Evolutionary conservation across 768 basidiomycete species (phyloP).

Genomic region (Boletus edulis): DNA sequence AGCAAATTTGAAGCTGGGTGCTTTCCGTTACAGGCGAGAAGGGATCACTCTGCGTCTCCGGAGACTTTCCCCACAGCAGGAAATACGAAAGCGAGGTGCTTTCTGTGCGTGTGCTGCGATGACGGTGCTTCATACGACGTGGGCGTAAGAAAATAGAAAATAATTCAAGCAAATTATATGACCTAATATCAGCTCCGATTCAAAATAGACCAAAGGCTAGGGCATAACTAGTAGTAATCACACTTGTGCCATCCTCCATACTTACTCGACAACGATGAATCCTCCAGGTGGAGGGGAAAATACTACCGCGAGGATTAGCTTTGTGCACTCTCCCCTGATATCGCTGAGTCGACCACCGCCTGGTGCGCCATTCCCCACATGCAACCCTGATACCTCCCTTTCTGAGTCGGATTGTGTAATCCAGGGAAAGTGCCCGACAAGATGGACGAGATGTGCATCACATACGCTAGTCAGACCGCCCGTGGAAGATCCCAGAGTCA

Average conservation of each 20-base stretch:
- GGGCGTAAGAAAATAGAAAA: slow-evolving; percentile 15
- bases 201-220: slow-evolving; percentile 2
- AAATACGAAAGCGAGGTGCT: slow-evolving; percentile 42
- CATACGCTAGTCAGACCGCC: slow-evolving; percentile 58
- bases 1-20: slow-evolving; percentile 71
- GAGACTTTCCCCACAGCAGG: slow-evolving; percentile 92
- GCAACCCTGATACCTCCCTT: neutral
- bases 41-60: slow-evolving; percentile 75
- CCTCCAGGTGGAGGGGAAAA: slow-evolving; percentile 14
- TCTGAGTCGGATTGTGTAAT: neutral
- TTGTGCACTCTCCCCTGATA: slow-evolving; percentile 25
- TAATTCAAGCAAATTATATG: slow-evolving; percentile 20
- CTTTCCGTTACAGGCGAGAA: slow-evolving; percentile 63
- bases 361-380: slow-evolving; percentile 12
- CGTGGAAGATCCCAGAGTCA: slow-evolving; percentile 48
- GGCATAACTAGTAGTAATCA: too few relatives aligned
- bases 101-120: slow-evolving; percentile 80
- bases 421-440: slow-evolving; percentile 56
- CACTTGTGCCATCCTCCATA: neutral
- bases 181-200: slow-evolving; percentile 21
- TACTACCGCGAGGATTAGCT: slow-evolving; percentile 14
- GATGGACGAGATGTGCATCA: slow-evolving; percentile 64
- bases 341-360: slow-evolving; percentile 23
- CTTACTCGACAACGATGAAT: slow-evolving; percentile 14
- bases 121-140: slow-evolving; percentile 78